These are phyloP conservation scores for Starmerella bacillaris DNA, from an alignment of 805 yeast genomes.

Conservation along the genomic window DNA sequence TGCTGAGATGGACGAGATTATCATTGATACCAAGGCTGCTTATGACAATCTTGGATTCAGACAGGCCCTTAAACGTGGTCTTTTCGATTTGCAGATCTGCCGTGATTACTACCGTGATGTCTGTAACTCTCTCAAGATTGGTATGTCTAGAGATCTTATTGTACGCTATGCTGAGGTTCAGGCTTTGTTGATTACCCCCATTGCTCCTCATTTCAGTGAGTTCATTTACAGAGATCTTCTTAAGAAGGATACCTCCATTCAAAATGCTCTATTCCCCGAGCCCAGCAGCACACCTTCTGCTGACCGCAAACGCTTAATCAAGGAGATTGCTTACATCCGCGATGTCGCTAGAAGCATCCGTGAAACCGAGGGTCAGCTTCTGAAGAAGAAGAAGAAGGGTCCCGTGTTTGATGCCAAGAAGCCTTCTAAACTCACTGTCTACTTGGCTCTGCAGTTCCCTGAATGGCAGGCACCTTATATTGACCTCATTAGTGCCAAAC, in stretches of 20 bases:
- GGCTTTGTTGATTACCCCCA: constrained; percentile 67
- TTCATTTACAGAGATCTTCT: constrained; percentile 71
- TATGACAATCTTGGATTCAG: constrained; percentile 65
- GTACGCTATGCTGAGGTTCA: constrained; percentile 72
- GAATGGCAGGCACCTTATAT: constrained; percentile 77
- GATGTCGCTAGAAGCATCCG: constrained; percentile 65
- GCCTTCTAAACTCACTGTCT: constrained; percentile 58
- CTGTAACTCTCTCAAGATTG: constrained; percentile 27
- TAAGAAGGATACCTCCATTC: constrained; percentile 46
- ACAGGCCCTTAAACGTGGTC: constrained; percentile 73
- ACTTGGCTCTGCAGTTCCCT: constrained; percentile 66
- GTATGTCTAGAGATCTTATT: constrained; percentile 71
- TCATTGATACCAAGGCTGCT: constrained; percentile 53
- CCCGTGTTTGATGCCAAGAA: constrained; percentile 55
- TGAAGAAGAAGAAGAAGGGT: constrained; percentile 62
- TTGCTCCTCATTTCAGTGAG: constrained; percentile 93
- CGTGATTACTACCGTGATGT: constrained; percentile 93
- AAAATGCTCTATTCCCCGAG: constrained; percentile 64
- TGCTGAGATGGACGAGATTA: constrained; percentile 73
- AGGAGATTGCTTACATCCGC: constrained; percentile 66
- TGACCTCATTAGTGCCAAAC: constrained; percentile 59
- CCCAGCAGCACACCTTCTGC: constrained; percentile 26
- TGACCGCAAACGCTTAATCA: constrained; percentile 36
- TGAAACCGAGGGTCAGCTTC: constrained; percentile 74
- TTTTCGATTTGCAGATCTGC: constrained; percentile 85